Conservation (phyloP, 495 filamentous ascomycete species). For the Lasiosphaeria hispida region DNA sequence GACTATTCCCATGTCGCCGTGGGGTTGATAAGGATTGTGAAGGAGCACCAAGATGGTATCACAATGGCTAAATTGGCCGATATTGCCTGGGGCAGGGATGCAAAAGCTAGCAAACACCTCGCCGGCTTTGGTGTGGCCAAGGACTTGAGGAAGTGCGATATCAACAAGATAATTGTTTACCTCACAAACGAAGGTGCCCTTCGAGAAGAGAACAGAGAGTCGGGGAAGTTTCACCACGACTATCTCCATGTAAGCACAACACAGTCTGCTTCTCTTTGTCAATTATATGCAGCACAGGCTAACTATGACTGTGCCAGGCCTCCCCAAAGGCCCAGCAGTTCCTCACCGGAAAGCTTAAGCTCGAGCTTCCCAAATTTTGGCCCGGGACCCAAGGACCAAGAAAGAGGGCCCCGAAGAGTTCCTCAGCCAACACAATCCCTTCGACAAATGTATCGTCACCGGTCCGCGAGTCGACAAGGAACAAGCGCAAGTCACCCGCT, state of each 20-base stretch:
- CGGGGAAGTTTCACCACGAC: not conserved
- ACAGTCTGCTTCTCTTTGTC: not conserved
- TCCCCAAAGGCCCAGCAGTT: no score
- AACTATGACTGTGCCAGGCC: no score
- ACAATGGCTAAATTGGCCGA: constrained; percentile 54
- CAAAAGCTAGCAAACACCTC: constrained; percentile 27
- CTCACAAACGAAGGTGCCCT: constrained; percentile 42
- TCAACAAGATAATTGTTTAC: constrained; percentile 48
- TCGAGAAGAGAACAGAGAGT: constrained; percentile 44
- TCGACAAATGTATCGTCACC: constrained; percentile 91
- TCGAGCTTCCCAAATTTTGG: not conserved
- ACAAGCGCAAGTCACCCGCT: constrained; percentile 36
- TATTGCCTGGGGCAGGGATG: constrained; percentile 46
- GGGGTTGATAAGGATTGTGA: constrained; percentile 64
- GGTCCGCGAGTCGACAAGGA: constrained; percentile 38
- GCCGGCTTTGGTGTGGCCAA: constrained; percentile 43
- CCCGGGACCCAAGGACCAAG: not conserved
- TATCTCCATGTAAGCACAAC: not conserved
- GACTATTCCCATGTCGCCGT: constrained; percentile 77
- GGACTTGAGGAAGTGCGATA: constrained; percentile 44
- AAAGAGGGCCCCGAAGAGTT: constrained; percentile 27
- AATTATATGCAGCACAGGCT: no score
- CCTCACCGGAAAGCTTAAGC: no score
- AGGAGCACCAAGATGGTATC: constrained; percentile 43
- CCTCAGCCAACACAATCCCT: constrained; percentile 64